Evolutionary conservation across 768 basidiomycete genomes (phyloP).

Genomic region (Lactifluus rugatus): DNA sequence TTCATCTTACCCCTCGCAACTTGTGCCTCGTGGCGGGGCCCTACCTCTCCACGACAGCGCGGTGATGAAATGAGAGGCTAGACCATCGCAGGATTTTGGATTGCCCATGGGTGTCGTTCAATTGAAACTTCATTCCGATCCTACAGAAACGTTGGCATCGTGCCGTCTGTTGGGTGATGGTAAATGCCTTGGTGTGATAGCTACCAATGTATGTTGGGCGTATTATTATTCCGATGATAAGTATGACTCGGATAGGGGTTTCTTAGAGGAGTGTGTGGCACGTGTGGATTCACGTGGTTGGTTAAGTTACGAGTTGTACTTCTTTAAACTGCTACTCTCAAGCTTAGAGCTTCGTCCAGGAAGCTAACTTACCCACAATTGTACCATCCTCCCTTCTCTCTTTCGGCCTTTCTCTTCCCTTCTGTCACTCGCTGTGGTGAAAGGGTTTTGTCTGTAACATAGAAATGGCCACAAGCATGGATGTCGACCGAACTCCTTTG

Average conservation of each 20-base stretch:
- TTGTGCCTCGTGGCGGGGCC: constrained; percentile 82
- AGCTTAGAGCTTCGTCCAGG: background rate
- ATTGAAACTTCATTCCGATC: constrained; percentile 3
- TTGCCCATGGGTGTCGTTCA: background rate
- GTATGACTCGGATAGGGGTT: background rate
- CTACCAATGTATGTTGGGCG: background rate
- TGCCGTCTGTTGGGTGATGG: background rate
- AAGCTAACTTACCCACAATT: background rate
- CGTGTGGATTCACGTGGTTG: constrained; percentile 7
- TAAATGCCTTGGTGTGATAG: background rate
- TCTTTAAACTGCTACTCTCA: too few relatives aligned
- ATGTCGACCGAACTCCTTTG: constrained; percentile 8
- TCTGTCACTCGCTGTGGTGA: background rate
- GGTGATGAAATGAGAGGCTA: background rate
- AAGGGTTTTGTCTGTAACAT: background rate
- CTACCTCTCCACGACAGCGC: constrained; percentile 48
- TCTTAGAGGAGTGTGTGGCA: background rate
- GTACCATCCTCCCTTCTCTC: background rate
- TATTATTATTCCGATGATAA: background rate
- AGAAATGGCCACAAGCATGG: constrained; percentile 18
- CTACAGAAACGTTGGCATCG: background rate
- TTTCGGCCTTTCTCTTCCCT: background rate
- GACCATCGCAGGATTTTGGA: background rate
- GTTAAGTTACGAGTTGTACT: too few relatives aligned
- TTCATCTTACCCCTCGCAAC: constrained; percentile 93